These are phyloP conservation scores for Tylopilus rubrobrunneus DNA, from an alignment of 768 basidiomycete species.

Conservation along the genomic window DNA sequence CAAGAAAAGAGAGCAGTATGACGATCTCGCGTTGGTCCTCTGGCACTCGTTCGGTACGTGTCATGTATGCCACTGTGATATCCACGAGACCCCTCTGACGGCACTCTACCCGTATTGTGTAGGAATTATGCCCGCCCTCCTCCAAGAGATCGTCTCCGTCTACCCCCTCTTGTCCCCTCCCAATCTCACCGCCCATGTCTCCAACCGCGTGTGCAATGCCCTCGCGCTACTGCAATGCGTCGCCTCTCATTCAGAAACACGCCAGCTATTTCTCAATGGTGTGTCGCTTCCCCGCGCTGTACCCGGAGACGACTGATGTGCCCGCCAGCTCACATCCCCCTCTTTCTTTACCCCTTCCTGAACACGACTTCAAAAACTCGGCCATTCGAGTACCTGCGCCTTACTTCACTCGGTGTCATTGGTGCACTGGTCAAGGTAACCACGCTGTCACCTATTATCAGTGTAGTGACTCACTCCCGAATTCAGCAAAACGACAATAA, in stretches of 20 bases:
- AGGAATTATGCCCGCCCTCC: slow-evolving; percentile 97
- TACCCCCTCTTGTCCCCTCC: slow-evolving; percentile 95
- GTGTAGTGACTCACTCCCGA: slow-evolving; percentile 10
- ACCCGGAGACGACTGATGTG: neutral
- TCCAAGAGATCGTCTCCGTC: slow-evolving; percentile 98
- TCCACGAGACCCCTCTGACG: neutral
- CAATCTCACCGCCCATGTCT: slow-evolving; percentile 93
- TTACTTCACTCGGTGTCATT: slow-evolving; percentile 98
- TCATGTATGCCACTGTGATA: neutral
- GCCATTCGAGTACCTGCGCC: slow-evolving; percentile 99
- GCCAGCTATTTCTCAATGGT: slow-evolving; percentile 94
- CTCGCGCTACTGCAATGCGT: slow-evolving; percentile 97
- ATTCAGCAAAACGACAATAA: slow-evolving; percentile 97
- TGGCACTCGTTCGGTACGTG: slow-evolving; percentile 95
- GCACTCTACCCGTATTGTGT: neutral
- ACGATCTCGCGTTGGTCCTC: slow-evolving; percentile 93
- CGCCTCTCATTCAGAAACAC: slow-evolving; percentile 94
- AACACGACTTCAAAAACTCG: slow-evolving; percentile 99
- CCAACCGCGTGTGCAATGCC: slow-evolving; percentile 98
- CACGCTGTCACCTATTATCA: slow-evolving; percentile 6
- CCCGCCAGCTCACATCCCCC: slow-evolving; percentile 88
- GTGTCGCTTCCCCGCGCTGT: slow-evolving; percentile 10
- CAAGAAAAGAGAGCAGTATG: slow-evolving; percentile 99
- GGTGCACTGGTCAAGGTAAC: slow-evolving; percentile 95
- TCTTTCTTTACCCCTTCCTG: slow-evolving; percentile 93